Percentiles rank a stretch among this genome's conserved stretches.
Evolutionary conservation across 2,329 filamentous ascomycete genomes (phyloP).

Genomic region (Ceratocystis harringtonii): DNA sequence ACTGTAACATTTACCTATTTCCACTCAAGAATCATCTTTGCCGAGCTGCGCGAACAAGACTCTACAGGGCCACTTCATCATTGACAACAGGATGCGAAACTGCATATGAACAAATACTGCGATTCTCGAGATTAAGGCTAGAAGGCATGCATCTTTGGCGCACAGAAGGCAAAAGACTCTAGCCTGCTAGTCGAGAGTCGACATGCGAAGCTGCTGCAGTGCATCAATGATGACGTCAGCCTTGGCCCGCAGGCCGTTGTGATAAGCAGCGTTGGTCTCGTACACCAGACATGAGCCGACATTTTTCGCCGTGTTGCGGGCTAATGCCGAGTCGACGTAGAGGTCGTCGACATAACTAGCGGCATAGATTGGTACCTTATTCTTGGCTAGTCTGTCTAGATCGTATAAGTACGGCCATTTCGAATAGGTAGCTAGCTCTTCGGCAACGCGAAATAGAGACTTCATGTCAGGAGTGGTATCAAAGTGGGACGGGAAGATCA

Average conservation of each 20-base stretch:
- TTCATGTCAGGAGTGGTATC: constrained; percentile 62
- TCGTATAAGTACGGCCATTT: constrained; percentile 71
- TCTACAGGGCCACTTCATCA: neutral
- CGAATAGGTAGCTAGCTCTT: constrained; percentile 50
- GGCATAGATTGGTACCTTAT: constrained; percentile 74
- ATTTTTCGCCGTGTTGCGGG: constrained; percentile 55
- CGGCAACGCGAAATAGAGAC: constrained; percentile 51
- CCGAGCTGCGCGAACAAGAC: neutral
- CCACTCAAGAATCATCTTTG: neutral
- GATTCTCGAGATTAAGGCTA: neutral
- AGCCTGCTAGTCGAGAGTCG: constrained; percentile 15
- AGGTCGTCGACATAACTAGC: constrained; percentile 77
- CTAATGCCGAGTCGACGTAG: constrained; percentile 72
- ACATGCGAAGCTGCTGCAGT: constrained; percentile 43
- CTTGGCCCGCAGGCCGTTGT: constrained; percentile 62
- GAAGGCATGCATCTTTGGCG: neutral
- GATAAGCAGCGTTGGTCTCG: constrained; percentile 76
- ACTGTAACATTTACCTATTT: neutral
- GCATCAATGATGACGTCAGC: constrained; percentile 48
- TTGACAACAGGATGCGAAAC: neutral
- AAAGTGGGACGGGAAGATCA: constrained; percentile 80
- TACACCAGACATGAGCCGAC: constrained; percentile 68
- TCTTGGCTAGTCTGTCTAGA: constrained; percentile 52
- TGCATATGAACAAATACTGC: neutral
- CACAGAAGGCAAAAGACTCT: neutral